Base-by-base conservation (phyloP, 2,329 filamentous ascomycete species). In the Fusarium udum region DNA sequence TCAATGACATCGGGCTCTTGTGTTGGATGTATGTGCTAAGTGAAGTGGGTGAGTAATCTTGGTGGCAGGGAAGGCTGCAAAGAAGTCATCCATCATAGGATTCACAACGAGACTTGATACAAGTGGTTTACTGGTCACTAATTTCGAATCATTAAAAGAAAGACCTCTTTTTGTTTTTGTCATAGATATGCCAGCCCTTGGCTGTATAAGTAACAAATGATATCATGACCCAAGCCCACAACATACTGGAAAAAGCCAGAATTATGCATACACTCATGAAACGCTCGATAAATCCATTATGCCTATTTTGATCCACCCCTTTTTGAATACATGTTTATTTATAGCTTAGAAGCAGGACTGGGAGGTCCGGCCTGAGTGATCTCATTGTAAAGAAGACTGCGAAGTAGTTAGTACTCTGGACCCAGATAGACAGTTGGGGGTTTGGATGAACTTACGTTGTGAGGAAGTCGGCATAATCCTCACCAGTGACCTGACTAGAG, bases 391-490 rank as follows among this genome's bases (percentile, higher is more conserved):
- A 97, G 84, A 75, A 97, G 84, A 59, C 92, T 96, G 71, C 36
- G 60, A 18, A 72, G 55, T 42, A n/a, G 43, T 72, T 43, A 73
- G 61, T 55, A 28, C 37, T 24, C 14, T 46, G 34, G 10, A 26
- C 39, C 48, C 13, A 51, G 10, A 36, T 10, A 18, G 37, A 43
- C 10, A 49, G 42, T 31, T 31, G 22, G 34, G 34, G 24, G 15
- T 32, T 42, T 43, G 43, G 18, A 20, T 60, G 48, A 63, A 85
- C 92, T 88, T 86, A 94, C 91, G 86, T 85, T 13, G 94, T 98
- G 86, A 99, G 84, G 86, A 98, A 98, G 83, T 99, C 96, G 18
- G 95, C 95, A 82, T 98, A 98, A 77, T 98, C 95, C 87, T 98
- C 96, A 64, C 96, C 96, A 7, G 95, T 98, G 65, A 98, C 93